A percentile compares a stretch with the other conserved stretches of the same genome.
These are phyloP conservation scores for Conticribra weissflogii DNA, from an alignment of 108 stramenopile species.

Conservation along the genomic window DNA sequence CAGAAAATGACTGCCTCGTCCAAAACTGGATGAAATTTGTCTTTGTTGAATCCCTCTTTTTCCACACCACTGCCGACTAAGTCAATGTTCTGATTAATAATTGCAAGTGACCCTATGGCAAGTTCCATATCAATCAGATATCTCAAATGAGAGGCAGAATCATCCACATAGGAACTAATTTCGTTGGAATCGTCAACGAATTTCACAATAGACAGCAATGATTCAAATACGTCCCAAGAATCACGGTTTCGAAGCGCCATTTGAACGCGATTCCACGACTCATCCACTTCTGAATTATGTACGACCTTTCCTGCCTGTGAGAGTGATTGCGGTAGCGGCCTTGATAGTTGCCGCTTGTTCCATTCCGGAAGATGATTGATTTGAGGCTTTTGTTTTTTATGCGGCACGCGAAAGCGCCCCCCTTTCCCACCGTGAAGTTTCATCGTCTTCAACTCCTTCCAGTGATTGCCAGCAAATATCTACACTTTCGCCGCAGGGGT, in stretches of 20 bases:
- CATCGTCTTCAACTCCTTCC: too few relatives aligned
- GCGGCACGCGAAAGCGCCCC: too few relatives aligned
- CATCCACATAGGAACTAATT: conserved; percentile 40
- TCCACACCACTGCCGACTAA: neutral
- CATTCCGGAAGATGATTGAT: too few relatives aligned
- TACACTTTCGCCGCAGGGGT: too few relatives aligned
- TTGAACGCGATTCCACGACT: conserved; percentile 43
- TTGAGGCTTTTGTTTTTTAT: too few relatives aligned
- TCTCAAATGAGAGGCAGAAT: conserved; percentile 19
- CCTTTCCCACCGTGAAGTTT: too few relatives aligned
- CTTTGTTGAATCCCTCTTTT: neutral
- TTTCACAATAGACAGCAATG: conserved; percentile 37
- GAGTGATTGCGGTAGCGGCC: conserved; percentile 1
- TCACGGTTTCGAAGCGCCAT: conserved; percentile 7
- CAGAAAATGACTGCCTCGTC: conserved; percentile 31
- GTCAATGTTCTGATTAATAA: neutral
- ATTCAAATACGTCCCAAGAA: conserved; percentile 30
- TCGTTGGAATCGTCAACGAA: conserved; percentile 22
- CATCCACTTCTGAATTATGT: conserved; percentile 36
- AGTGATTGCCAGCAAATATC: too few relatives aligned
- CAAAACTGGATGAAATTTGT: conserved; percentile 9
- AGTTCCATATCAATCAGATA: conserved; percentile 4
- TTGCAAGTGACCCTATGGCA: neutral
- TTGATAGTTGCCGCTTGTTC: neutral
- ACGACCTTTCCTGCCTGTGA: conserved; percentile 33